These are phyloP conservation scores for Dioszegia crocea DNA, from an alignment of 768 basidiomycete genomes.

Conservation along the genomic window DNA sequence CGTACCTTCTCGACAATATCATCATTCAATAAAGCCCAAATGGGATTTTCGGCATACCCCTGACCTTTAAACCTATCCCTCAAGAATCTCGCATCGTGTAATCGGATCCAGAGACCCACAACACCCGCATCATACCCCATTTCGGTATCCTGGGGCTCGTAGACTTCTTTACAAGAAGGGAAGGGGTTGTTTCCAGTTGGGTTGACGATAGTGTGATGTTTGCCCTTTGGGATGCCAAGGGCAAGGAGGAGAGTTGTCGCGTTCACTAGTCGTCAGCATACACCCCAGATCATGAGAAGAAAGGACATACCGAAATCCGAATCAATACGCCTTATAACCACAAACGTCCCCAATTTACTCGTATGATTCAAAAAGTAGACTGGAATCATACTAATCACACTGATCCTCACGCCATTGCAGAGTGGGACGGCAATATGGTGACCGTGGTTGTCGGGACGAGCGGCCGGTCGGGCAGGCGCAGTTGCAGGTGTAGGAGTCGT, in stretches of 20 bases:
- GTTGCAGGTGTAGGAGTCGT: background rate
- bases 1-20: slow-evolving; percentile 3
- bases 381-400: slow-evolving; percentile 40
- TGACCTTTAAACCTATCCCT: slow-evolving; percentile 1
- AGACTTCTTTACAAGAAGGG: background rate
- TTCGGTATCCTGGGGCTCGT: background rate
- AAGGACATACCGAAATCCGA: slow-evolving; percentile 36
- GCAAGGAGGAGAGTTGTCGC: slow-evolving; percentile 32
- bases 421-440: background rate
- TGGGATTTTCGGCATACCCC: background rate
- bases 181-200: background rate
- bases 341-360: slow-evolving; percentile 4
- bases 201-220: slow-evolving; percentile 22
- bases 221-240: slow-evolving; percentile 20
- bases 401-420: slow-evolving; percentile 28
- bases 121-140: slow-evolving; percentile 1
- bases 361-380: slow-evolving; percentile 27
- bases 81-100: background rate
- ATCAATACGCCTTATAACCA: slow-evolving; percentile 32
- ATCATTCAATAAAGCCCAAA: slow-evolving; percentile 4
- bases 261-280: slow-evolving; percentile 25
- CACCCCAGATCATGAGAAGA: background rate
- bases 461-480: background rate
- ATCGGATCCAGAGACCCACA: background rate
- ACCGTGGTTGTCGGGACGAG: background rate